Base-by-base conservation (phyloP, 805 yeast species). In the Candida saitoana region DNA sequence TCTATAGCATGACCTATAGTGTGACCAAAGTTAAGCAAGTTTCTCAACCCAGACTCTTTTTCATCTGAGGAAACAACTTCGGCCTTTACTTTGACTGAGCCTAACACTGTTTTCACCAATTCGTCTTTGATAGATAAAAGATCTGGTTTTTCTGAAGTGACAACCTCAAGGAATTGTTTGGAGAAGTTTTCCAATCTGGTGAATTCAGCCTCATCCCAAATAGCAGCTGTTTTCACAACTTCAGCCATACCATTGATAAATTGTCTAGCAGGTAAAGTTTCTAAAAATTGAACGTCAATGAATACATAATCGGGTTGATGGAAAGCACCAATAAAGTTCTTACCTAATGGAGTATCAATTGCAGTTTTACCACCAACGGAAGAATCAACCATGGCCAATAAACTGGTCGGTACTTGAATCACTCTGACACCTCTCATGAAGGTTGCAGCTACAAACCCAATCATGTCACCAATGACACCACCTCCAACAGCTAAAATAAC, bases 331-430 rank as follows among this genome's bases (percentile, higher is more conserved):
- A 93, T 76, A 51, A 93, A 84, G 69, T 93, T 93, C 72, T 93
- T 93, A 36, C 99, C 99, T 49, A 84, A 63, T 1, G 97, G 96
- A 11, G 97, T 90, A 60, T 93, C 99, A 44, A 93, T 90, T 32
- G 99, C 99, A 34, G 99, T 93, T 62, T 93, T 93, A 33, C 99
- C 99, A 45, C 99, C 99, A 52, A 93, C 88, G 3, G 97, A 87
- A 8, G 97, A 89, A 63, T 93, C 99, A 25, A 93, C 99, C 99
- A 93, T 93, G 6, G 99, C 84, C 48, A 93, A 74, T 49, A 93
- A 67, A 25, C 96, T 86, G 5, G 99, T 93, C 42, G 99, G 99
- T 20, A 93, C 75, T 63, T 93, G 99, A 34, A 89, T 82, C 43
- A 89, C 88, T 48, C 96, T 76, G 6, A 93, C 95, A 43, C 99